These are phyloP conservation scores for Botrytis deweyae DNA, from an alignment of 2,329 filamentous ascomycete species.

Conservation along the genomic window DNA sequence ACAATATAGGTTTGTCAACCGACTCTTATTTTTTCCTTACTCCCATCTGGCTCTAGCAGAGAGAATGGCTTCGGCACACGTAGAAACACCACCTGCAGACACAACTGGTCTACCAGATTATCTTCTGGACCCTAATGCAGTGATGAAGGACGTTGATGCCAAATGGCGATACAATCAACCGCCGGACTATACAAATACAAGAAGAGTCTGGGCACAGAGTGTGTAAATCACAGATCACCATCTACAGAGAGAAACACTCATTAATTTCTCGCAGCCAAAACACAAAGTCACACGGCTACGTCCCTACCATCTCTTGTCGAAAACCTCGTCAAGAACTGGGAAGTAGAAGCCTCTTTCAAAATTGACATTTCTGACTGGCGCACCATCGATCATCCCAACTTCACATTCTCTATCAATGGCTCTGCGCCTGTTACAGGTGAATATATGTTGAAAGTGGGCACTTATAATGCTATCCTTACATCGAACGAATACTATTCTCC, in stretches of 20 bases:
- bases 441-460: conserved; percentile 66
- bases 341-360: conserved; percentile 70
- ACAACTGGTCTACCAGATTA: conserved; percentile 51
- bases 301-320: conserved; percentile 62
- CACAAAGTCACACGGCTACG: conserved; percentile 52
- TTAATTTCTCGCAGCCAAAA: conserved; percentile 49
- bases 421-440: conserved; percentile 55
- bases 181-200: conserved; percentile 64
- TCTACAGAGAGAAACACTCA: not conserved
- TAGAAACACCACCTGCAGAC: conserved; percentile 17
- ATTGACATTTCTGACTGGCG: conserved; percentile 60
- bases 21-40: not conserved
- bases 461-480: conserved; percentile 66
- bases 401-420: conserved; percentile 64
- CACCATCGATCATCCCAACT: conserved; percentile 59
- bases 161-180: conserved; percentile 60
- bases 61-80: conserved; percentile 8
- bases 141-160: conserved; percentile 52
- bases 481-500: conserved; percentile 65
- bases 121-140: conserved; percentile 57
- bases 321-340: conserved; percentile 73
- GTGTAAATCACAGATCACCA: conserved; percentile 34
- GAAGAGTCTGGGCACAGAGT: conserved; percentile 60
- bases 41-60: not conserved
- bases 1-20: not conserved